Evolutionary conservation across 2,329 filamentous ascomycete species (phyloP).

Genomic region (Diaporthe destruens): DNA sequence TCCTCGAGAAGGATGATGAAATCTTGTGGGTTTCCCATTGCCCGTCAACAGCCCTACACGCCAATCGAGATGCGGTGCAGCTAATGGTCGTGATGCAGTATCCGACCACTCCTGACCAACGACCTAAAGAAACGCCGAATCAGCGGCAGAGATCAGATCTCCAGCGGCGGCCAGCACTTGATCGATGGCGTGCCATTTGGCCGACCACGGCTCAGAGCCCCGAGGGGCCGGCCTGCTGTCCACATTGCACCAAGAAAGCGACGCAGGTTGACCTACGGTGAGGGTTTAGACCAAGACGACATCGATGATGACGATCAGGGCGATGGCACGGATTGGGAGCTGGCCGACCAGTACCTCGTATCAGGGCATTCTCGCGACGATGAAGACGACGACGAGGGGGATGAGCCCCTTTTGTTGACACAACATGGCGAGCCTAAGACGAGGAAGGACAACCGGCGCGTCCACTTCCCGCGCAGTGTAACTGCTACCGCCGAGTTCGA

Average conservation of each 20-base stretch:
- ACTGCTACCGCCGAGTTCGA: slow-evolving; percentile 40
- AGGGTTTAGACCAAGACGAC: slow-evolving; percentile 57
- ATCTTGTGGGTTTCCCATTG: slow-evolving; percentile 71
- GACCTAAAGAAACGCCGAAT: slow-evolving; percentile 81
- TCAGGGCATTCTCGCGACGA: slow-evolving; percentile 44
- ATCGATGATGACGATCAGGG: slow-evolving; percentile 53
- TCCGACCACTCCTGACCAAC: slow-evolving; percentile 80
- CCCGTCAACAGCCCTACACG: background rate
- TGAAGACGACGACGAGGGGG: slow-evolving; percentile 43
- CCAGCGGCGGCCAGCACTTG: slow-evolving; percentile 80
- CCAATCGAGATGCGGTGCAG: background rate
- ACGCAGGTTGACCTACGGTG: slow-evolving; percentile 62
- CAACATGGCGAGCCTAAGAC: slow-evolving; percentile 32
- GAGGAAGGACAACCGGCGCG: slow-evolving; percentile 31
- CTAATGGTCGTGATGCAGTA: slow-evolving; percentile 61
- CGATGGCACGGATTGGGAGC: slow-evolving; percentile 51
- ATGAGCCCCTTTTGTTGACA: slow-evolving; percentile 41
- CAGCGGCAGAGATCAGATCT: slow-evolving; percentile 85
- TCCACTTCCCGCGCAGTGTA: slow-evolving; percentile 36
- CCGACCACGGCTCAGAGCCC: slow-evolving; percentile 72
- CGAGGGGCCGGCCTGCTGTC: slow-evolving; percentile 73
- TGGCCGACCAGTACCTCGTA: slow-evolving; percentile 47
- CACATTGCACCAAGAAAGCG: slow-evolving; percentile 81
- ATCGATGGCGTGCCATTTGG: slow-evolving; percentile 90
- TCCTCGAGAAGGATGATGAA: slow-evolving; percentile 87